A percentile compares a stretch with the other conserved stretches of the same genome.
These are phyloP conservation scores for Melanopsichium pennsylvanicum DNA, from an alignment of 1,284 basidiomycete species.

Conservation along the genomic window DNA sequence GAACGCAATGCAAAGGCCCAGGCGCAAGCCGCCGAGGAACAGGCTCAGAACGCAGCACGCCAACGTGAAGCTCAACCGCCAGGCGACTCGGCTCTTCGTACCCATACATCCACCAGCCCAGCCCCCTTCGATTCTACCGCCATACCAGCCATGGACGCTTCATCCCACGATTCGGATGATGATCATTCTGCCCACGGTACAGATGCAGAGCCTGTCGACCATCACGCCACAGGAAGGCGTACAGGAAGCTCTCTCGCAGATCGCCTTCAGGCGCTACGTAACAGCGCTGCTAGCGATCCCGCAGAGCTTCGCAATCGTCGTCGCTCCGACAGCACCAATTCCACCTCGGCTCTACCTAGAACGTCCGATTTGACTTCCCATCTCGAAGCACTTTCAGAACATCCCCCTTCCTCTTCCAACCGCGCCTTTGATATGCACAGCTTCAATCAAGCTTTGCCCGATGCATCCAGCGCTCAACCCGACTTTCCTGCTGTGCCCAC, in stretches of 20 bases:
- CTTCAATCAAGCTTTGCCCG: slow-evolving; percentile 18
- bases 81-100: slow-evolving; percentile 29
- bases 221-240: slow-evolving; percentile 27
- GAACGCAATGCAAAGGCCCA: slow-evolving; percentile 45
- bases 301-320: slow-evolving; percentile 29
- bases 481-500: slow-evolving; percentile 35
- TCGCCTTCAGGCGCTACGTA: slow-evolving; percentile 41
- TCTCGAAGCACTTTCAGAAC: slow-evolving; percentile 24
- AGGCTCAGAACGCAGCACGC: slow-evolving; percentile 14
- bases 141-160: not conserved
- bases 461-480: slow-evolving; percentile 1
- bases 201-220: slow-evolving; percentile 37
- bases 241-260: slow-evolving; percentile 36
- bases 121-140: too few relatives aligned
- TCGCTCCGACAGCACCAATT: slow-evolving; percentile 17
- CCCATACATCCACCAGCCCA: not conserved
- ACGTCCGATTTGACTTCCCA: slow-evolving; percentile 21
- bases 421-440: slow-evolving; percentile 21
- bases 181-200: slow-evolving; percentile 33
- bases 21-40: slow-evolving; percentile 21
- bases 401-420: slow-evolving; percentile 4
- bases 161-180: slow-evolving; percentile 19
- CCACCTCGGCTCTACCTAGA: slow-evolving; percentile 7
- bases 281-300: slow-evolving; percentile 30
- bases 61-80: slow-evolving; percentile 25